phyloP scores from a whole-genome alignment of 257 asterid species.

The Solanum sejunctum region DNA sequence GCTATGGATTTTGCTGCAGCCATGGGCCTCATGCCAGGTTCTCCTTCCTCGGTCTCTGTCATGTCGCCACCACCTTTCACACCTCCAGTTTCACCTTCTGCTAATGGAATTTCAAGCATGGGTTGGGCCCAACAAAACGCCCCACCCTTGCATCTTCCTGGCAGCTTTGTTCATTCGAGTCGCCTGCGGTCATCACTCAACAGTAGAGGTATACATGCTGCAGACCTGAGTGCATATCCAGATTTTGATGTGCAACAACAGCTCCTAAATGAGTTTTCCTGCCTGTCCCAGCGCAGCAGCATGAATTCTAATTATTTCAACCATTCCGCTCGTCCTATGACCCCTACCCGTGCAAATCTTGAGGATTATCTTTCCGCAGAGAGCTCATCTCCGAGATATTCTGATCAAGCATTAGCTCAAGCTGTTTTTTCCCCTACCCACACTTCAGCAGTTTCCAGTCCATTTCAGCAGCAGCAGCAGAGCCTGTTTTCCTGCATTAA shows the following conservation, averaged over 20 bases:
- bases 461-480: conserved; percentile 57
- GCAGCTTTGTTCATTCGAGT: conserved; percentile 56
- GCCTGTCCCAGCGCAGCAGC: conserved; percentile 19
- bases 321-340: conserved; percentile 34
- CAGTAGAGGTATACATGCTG: conserved; percentile 47
- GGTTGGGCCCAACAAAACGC: conserved; percentile 59
- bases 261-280: conserved; percentile 32
- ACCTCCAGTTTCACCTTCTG: conserved; percentile 67
- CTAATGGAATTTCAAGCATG: conserved; percentile 33
- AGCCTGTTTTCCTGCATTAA: conserved; percentile 54
- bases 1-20: conserved; percentile 20
- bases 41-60: conserved; percentile 40
- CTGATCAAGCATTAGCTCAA: conserved; percentile 40
- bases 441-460: conserved; percentile 41
- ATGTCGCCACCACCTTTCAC: conserved; percentile 52
- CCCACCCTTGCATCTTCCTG: conserved; percentile 65
- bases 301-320: conserved; percentile 19
- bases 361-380: conserved; percentile 61
- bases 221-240: conserved; percentile 23
- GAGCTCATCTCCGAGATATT: conserved; percentile 47
- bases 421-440: conserved; percentile 54
- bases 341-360: conserved; percentile 44
- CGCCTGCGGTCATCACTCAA: conserved; percentile 55
- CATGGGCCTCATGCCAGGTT: conserved; percentile 50
- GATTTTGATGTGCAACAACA: conserved; percentile 46